Percentiles rank a stretch among this genome's conserved stretches.
These are phyloP conservation scores for Austroboletus novae-zelandiae DNA, from an alignment of 1,284 basidiomycete genomes.

Conservation along the genomic window DNA sequence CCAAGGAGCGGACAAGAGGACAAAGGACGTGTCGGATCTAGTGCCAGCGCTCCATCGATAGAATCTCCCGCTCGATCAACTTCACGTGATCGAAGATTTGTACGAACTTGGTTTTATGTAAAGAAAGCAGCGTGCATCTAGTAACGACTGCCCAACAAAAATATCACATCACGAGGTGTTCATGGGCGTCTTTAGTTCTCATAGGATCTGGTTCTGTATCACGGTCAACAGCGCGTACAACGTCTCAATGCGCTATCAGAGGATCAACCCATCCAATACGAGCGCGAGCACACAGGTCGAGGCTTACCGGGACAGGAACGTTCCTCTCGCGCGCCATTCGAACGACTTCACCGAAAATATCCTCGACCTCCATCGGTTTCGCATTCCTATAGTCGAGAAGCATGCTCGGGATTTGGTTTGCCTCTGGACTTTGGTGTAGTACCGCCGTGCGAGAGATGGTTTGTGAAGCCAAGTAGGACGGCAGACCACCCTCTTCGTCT, in stretches of 20 bases:
- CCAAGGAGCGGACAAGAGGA: too few species aligned
- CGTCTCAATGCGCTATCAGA: slow-evolving; percentile 45
- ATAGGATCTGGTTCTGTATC: slow-evolving; percentile 50
- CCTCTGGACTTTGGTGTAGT: slow-evolving; percentile 42
- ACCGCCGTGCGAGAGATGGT: slow-evolving; percentile 41
- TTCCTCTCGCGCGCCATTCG: slow-evolving; percentile 45
- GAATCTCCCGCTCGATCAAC: too few species aligned
- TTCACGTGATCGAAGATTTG: too few species aligned
- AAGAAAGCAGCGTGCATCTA: too few species aligned
- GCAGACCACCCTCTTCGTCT: slow-evolving; percentile 41
- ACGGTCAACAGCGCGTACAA: slow-evolving; percentile 49
- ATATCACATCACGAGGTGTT: background rate
- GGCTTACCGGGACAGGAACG: slow-evolving; percentile 52
- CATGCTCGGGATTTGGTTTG: slow-evolving; percentile 57
- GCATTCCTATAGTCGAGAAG: slow-evolving; percentile 54
- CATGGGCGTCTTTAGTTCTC: slow-evolving; percentile 17
- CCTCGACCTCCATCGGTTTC: slow-evolving; percentile 64
- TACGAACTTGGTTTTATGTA: too few species aligned
- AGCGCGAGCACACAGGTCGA: background rate
- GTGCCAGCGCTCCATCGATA: too few species aligned
- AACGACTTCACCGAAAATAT: slow-evolving; percentile 60
- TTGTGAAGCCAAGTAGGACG: slow-evolving; percentile 39
- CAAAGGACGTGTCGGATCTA: too few species aligned
- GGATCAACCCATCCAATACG: background rate
- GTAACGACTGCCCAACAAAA: background rate